These are phyloP conservation scores for Ilex asprella DNA, from an alignment of 257 asterid species.

Conservation along the genomic window DNA sequence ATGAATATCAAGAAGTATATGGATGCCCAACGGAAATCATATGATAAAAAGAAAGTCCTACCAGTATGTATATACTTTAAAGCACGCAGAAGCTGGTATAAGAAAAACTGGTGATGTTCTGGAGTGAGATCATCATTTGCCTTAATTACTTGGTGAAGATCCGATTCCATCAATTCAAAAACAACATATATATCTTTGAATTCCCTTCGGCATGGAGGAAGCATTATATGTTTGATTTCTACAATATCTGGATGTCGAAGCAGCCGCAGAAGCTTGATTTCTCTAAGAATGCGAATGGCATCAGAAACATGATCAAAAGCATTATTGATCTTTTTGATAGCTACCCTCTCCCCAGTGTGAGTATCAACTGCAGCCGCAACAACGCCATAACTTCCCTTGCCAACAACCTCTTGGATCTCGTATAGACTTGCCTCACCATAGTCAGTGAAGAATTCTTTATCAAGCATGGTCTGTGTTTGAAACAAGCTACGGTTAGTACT, in stretches of 20 bases:
- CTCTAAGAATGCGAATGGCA: conserved; percentile 94
- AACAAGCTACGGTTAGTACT: conserved; percentile 9
- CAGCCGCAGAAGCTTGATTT: conserved; percentile 85
- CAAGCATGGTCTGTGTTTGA: conserved; percentile 54
- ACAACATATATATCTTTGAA: conserved; percentile 93
- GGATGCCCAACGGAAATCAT: neutral
- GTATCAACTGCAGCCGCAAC: conserved; percentile 97
- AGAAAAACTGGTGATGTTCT: conserved; percentile 90
- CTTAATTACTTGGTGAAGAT: conserved; percentile 88
- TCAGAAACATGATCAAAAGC: conserved; percentile 93
- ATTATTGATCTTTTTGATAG: conserved; percentile 83
- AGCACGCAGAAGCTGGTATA: conserved; percentile 95
- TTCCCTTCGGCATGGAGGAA: conserved; percentile 93
- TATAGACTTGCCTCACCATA: conserved; percentile 89
- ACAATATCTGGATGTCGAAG: conserved; percentile 95
- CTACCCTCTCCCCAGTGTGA: conserved; percentile 94
- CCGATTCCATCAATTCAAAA: conserved; percentile 98
- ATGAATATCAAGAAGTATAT: conserved; percentile 3
- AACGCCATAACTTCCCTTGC: conserved; percentile 96
- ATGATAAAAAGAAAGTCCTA: conserved; percentile 15
- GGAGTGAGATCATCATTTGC: conserved; percentile 90
- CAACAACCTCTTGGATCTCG: conserved; percentile 91
- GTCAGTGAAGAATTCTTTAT: conserved; percentile 85
- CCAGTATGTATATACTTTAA: conserved; percentile 91
- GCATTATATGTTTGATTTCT: conserved; percentile 86